These are phyloP conservation scores for Craspedostauros australis DNA, from an alignment of 108 stramenopile species.

Conservation along the genomic window DNA sequence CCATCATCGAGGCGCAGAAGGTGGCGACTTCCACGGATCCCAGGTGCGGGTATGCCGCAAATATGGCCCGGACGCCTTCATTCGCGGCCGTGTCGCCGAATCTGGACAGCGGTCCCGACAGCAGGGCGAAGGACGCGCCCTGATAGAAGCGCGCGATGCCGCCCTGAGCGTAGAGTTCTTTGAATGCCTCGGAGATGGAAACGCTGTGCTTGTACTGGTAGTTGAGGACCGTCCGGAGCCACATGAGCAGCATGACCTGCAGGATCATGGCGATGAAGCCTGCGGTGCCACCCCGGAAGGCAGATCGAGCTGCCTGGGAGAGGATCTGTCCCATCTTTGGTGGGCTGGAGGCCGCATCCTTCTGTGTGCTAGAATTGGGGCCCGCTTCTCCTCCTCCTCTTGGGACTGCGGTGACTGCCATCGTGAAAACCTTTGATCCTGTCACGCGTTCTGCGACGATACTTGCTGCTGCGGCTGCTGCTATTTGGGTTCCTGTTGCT, in stretches of 20 bases:
- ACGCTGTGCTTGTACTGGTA: constrained; percentile 90
- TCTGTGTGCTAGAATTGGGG: no score
- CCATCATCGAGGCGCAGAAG: constrained; percentile 64
- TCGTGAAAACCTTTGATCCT: no score
- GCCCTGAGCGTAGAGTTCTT: constrained; percentile 67
- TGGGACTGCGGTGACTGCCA: no score
- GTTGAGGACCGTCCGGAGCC: constrained; percentile 82
- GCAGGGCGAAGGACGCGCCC: constrained; percentile 63
- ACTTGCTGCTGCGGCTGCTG: no score
- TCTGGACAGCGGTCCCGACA: constrained; percentile 71
- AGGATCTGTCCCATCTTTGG: no score
- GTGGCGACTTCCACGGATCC: no score
- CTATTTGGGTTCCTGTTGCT: no score
- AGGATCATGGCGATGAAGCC: constrained; percentile 53
- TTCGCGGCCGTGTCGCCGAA: constrained; percentile 87
- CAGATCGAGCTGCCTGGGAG: constrained; percentile 1
- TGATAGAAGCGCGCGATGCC: constrained; percentile 80
- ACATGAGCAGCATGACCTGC: constrained; percentile 81
- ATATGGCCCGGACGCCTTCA: constrained; percentile 39
- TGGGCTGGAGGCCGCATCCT: no score
- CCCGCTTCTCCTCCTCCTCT: no score
- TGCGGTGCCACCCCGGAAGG: constrained; percentile 42
- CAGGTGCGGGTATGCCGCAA: no score
- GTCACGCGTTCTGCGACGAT: no score
- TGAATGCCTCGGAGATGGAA: constrained; percentile 48